A percentile compares a stretch with the other conserved stretches of the same genome.
Evolutionary conservation across 2,329 filamentous ascomycete species (phyloP).

Genomic region (Hypocrella siamensis): DNA sequence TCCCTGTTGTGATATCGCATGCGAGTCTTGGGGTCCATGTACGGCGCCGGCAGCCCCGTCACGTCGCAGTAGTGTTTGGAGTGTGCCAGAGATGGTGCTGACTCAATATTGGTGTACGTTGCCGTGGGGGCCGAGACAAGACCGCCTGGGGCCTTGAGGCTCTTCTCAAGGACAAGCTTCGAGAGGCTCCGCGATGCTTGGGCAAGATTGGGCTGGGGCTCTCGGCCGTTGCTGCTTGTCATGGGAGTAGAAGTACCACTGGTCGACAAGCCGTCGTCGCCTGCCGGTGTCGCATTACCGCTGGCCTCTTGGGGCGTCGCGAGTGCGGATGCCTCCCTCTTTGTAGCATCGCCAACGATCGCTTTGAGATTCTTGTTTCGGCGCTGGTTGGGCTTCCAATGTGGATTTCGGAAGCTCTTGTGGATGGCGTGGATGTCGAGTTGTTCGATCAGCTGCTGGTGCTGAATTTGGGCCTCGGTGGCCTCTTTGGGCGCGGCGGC

Average conservation of each 20-base stretch:
- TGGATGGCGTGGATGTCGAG: constrained; percentile 79
- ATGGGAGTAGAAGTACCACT: constrained; percentile 43
- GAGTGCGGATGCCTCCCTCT: constrained; percentile 77
- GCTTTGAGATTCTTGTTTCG: constrained; percentile 99
- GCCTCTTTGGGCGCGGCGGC: constrained; percentile 34
- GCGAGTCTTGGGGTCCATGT: constrained; percentile 88
- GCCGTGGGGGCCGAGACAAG: constrained; percentile 43
- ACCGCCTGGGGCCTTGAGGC: constrained; percentile 27
- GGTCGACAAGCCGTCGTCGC: constrained; percentile 37
- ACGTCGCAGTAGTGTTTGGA: constrained; percentile 90
- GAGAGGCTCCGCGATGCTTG: constrained; percentile 78
- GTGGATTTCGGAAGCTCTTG: constrained; percentile 78
- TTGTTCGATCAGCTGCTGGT: constrained; percentile 74
- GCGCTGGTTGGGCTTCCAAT: constrained; percentile 85
- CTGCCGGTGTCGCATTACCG: constrained; percentile 52
- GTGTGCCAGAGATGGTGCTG: constrained; percentile 73
- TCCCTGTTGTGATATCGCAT: constrained; percentile 88
- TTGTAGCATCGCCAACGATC: constrained; percentile 75
- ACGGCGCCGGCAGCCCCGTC: constrained; percentile 80
- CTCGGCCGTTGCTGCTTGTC: constrained; percentile 19
- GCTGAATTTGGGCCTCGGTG: constrained; percentile 60
- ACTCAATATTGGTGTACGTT: constrained; percentile 95
- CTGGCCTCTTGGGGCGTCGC: constrained; percentile 63
- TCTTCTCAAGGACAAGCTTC: constrained; percentile 80
- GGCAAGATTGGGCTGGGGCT: constrained; percentile 55